phyloP scores from a whole-genome alignment of 2,329 filamentous ascomycete species.

The Penicillium capsulatum region DNA sequence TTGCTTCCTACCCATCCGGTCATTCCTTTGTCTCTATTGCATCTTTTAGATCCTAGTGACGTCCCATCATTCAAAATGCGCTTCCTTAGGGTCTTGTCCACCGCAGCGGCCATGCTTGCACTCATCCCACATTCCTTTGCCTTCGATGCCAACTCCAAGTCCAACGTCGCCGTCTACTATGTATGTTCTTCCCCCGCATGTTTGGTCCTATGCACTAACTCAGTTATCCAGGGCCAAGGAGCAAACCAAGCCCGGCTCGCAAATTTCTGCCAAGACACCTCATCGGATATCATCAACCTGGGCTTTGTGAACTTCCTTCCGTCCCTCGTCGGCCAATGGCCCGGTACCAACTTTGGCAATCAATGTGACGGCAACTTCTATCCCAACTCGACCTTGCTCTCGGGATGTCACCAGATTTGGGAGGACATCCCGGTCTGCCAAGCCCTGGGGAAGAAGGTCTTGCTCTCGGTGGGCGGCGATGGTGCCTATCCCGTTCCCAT shows the following conservation, averaged over 20 bases:
- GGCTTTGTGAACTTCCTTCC: conserved; percentile 56
- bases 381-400: conserved; percentile 40
- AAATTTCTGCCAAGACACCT: conserved; percentile 50
- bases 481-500: conserved; percentile 43
- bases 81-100: conserved; percentile 31
- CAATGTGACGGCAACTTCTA: conserved; percentile 47
- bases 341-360: conserved; percentile 55
- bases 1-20: conserved; percentile 26
- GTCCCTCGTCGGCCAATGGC: conserved; percentile 43
- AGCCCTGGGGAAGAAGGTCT: conserved; percentile 40
- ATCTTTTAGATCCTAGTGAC: conserved; percentile 33
- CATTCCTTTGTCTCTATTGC: conserved; percentile 29
- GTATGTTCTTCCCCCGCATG: conserved; percentile 25
- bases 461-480: conserved; percentile 49
- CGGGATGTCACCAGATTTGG: conserved; percentile 42
- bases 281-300: conserved; percentile 54
- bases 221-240: conserved; percentile 48
- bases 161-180: conserved; percentile 54
- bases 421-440: conserved; percentile 43
- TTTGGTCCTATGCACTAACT: not conserved
- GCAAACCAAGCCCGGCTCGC: conserved; percentile 45
- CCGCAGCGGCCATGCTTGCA: conserved; percentile 34
- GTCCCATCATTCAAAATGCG: conserved; percentile 36
- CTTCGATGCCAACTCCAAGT: conserved; percentile 41
- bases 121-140: conserved; percentile 34